Conservation (phyloP, 2,329 filamentous ascomycete genomes). For the Colletotrichum shisoi region DNA sequence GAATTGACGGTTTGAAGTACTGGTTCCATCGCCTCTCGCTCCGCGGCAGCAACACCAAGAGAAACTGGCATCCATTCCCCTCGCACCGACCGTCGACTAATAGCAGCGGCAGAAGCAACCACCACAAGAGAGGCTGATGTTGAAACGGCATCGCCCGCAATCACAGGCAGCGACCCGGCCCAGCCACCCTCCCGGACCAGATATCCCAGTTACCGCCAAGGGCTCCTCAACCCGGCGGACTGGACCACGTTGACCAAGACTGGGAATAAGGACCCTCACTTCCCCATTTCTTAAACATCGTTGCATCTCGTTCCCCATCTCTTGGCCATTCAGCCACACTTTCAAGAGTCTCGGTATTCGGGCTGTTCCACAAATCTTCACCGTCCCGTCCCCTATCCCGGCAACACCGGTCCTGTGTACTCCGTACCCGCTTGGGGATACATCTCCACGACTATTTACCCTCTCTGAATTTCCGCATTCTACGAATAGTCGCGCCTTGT, state of each 20-base stretch:
- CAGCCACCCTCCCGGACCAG: constrained; percentile 9
- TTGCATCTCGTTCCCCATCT: constrained; percentile 2
- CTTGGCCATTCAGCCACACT: background rate
- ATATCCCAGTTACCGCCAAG: constrained; percentile 9
- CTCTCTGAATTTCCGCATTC: background rate
- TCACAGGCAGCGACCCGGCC: constrained; percentile 16
- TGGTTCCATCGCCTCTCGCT: background rate
- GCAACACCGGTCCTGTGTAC: constrained; percentile 3
- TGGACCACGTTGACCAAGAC: constrained; percentile 20
- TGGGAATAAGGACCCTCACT: constrained; percentile 19
- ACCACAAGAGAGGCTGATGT: constrained; percentile 20
- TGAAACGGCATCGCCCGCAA: constrained; percentile 36
- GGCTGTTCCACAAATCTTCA: constrained; percentile 24
- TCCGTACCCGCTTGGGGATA: constrained; percentile 5
- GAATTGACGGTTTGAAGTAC: constrained; percentile 2
- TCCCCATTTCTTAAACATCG: constrained; percentile 17
- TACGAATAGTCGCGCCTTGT: background rate
- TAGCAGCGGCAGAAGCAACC: background rate
- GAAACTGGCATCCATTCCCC: background rate
- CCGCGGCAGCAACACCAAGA: background rate
- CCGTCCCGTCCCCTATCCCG: constrained; percentile 6
- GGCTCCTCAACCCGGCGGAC: constrained; percentile 5
- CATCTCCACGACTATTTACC: background rate
- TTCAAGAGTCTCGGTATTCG: constrained; percentile 14
- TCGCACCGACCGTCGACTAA: background rate